Base-by-base conservation (phyloP, 768 basidiomycete species). In the Leccinum pellstonianum region DNA sequence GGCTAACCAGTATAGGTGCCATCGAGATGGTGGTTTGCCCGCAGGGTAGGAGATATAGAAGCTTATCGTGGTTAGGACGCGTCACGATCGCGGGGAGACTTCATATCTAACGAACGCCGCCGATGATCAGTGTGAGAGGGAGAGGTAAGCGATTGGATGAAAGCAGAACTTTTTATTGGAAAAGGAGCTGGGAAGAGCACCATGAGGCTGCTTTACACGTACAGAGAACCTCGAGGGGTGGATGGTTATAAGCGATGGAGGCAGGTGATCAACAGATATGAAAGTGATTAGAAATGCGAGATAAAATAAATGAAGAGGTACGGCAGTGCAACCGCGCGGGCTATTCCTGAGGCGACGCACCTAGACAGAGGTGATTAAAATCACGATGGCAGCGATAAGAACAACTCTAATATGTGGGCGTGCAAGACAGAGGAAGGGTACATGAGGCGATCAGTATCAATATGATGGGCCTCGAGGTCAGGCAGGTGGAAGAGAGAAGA, bases 391-490 rank as follows among this genome's bases (percentile, higher is more conserved):
- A 23, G 60, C 12, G 50, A 31, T 8, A 33, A 51, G 17, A 47
- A 41, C 17, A 41, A 41, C 38, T 41, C 37, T 38, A 17, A 38
- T 38, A 14, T 38, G 37, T 14, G 38, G 5, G 38, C 38, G 17
- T 41, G 38, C 38, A 38, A 38, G 25, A 23, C 9, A 52, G 19
- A 33, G 48, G 29, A 31, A 31, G 29, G 29, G 27, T 31, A 53
- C 64, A 67, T 52, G 68, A 69, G 64, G 65, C 43, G 58, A 69
- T 67, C 58, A 67, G 43, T 53, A 68, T 68, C 67, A 54, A 10
- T 31, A n/a, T 54, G 68, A 70, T 70, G 64, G 31, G 31, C 70
- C 71, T 73, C 63, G 65, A 71, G 70, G 70, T 61, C 15, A 50
- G 33, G 54, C 41, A 62, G 21, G 19, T 43, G 6, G 33, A 29